Evolutionary conservation across 164 flowering plant genomes (phyloP).

Genomic region (Vitis riparia): DNA sequence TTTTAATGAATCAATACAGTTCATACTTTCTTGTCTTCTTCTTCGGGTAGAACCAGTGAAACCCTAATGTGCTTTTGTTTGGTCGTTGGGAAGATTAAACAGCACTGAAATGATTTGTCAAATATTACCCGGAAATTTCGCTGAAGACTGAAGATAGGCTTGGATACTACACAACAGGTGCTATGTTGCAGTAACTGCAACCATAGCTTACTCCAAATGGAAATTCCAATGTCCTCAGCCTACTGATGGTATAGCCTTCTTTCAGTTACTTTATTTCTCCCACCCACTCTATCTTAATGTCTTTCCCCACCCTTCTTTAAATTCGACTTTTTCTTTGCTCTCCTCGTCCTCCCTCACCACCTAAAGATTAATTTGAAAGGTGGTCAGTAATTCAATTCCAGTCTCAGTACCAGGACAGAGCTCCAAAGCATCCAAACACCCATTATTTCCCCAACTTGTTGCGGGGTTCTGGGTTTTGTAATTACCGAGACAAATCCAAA

Average conservation of each 20-base stretch:
- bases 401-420: too few species aligned
- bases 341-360: too few species aligned
- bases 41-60: neutral
- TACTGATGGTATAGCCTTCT: neutral
- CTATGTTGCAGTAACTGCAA: neutral
- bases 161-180: neutral
- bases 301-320: too few species aligned
- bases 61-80: neutral
- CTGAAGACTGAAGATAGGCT: neutral
- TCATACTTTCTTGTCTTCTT: too few species aligned
- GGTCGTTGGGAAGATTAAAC: neutral
- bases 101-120: constrained; percentile 7
- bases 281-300: neutral
- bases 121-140: constrained; percentile 7
- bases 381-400: too few species aligned
- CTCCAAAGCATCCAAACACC: too few species aligned
- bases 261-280: neutral
- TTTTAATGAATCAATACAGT: too few species aligned
- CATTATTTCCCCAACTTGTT: too few species aligned
- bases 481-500: too few species aligned
- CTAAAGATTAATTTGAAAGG: too few species aligned
- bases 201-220: neutral
- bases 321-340: too few species aligned
- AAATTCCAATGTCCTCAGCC: neutral
- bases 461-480: too few species aligned